Evolutionary conservation across 2,329 filamentous ascomycete genomes (phyloP), one percentile per base, ranked within the genome.

Genomic region (Alternaria triticina): DNA sequence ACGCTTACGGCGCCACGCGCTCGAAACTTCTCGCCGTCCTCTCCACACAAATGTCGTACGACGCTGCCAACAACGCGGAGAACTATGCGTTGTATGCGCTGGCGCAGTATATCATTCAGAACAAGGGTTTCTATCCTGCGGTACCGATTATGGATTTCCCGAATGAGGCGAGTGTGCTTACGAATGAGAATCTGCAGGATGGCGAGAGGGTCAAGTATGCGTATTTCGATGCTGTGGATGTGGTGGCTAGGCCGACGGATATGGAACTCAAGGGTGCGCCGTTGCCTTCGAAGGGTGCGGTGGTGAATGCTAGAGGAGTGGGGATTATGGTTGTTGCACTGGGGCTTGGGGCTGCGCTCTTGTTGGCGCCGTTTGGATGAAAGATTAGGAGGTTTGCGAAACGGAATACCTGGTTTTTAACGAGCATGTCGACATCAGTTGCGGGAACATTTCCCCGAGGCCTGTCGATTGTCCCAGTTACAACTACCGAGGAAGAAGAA

Each of bases 11-110:
- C 33, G 75, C 71, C 23, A 75, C 71, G 6, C 70, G 76, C n/a
- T 65, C 74, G 2, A 79, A 79, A 28, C 59, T 78, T 3, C 62
- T 79, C 0, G 74, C 75, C 17, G 68, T 68, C 2, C 64, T 78
- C 5, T 73, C 74, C 2, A 76, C 72, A 0, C 77, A 78, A 30
- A 70, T 72, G 66, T 65, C 72, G 0, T 79, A 78, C 44, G 75
- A 78, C 36, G 71, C 76, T 2, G 66, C 66, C 2, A 78, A 77
- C 51, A 79, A 79, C 23, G 74, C 77, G 0, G 77, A 79, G 46
- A 79, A 74, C 49, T 78, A 79, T 50, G 76, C 74, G 2, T 44
- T 79, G 5, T 78, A 76, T 54, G 76, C 77, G 15, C 70, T 74
- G 52, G 70, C 75, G 20, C 73, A 72, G 23, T 79, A 78, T 44